Base-by-base conservation (phyloP, 345 rosid genomes). In the Syzygium jambos region DNA sequence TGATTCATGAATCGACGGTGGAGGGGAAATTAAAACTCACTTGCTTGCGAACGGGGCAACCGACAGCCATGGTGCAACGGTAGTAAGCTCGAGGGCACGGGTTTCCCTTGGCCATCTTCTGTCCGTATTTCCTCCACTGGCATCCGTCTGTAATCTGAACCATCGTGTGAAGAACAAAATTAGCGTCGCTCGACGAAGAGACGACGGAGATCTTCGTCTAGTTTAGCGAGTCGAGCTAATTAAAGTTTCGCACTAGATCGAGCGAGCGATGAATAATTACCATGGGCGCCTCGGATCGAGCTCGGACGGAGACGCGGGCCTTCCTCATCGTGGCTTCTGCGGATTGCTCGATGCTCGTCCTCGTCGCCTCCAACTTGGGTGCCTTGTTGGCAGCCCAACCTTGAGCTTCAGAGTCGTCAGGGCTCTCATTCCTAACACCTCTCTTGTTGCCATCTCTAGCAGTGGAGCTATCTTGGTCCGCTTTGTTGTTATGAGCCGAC, bases 91-190 rank as follows among this genome's bases (percentile, higher is more conserved):
- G 91, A 27, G 99, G 99, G 49, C 98, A 95, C 0, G 99, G 99
- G 87, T 98, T 98, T 87, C 99, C 99, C 91, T 98, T 98, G 0
- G 99, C 99, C 98, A 96, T 98, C 89, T 98, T 98, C 73, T 98
- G 99, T 29, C 99, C 99, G n/a, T 98, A 98, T 87, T 98, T 98
- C 84, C 99, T 88, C 99, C 99, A 98, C 89, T 95, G 99, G 68
- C 99, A 98, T 13, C 99, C 99, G 90, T 96, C 99, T 15, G 91
- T 91, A 78, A 96, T 92, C 99, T 96, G 88, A 22, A 73, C 82
- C 2, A 19, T 73, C 27, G 49, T 21, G 0, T 38, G 38, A 12
- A 11, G 21, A 19, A 73, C 82, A 22, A 73, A 5, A 34, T 73
- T 1, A 73, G 82, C 23, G 9, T 61, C 73, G 34, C 38, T 6